Base-by-base conservation (phyloP, 192 early-diverging fungal species). In the Mortierella antarctica region DNA sequence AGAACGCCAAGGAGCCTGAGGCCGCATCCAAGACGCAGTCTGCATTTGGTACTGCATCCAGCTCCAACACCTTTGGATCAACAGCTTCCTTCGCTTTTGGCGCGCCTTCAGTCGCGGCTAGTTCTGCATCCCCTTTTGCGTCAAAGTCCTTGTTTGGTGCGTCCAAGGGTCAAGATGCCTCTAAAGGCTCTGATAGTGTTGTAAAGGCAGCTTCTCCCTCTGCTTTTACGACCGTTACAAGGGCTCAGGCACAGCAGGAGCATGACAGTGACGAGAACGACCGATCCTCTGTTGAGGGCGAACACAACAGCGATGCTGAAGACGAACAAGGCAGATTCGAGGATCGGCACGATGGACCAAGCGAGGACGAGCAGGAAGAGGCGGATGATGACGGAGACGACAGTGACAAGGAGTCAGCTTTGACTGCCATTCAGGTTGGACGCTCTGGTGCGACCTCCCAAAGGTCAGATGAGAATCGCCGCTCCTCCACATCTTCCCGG, bases 351-450 rank as follows among this genome's bases (percentile, higher is more conserved):
- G 63, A 60, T 8, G 64, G 40, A 18, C 21, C 49, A 21, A 17
- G 9, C 7, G 55, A 23, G 14, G 54, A 65, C 10, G 62, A 51
- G 15, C 53, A 57, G 54, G 65, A 44, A 12, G 54, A 67, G 41
- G 40, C 18, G 14, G 53, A 45, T 1, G 40, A 18, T 18, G 65
- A 12, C n/a, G 48, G 21, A 65, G 67, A 70, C 2, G 77, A 80
- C 40, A 80, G 77, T 31, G 77, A 80, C 54, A 80, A 80, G 21
- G 77, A 80, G 23, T 80, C 77, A 1, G 77, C 77, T 0, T 52
- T 80, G 70, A 80, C 77, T 6, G 70, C 77, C 0, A 59, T 80
- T 18, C 62, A 71, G 44, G 8, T 62, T 10, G 11, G 51, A 3
- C 21, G 59, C 1, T 41, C 57, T 4, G 60, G 15, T 12, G 41